phyloP scores from a whole-genome alignment of 2,329 filamentous ascomycete genomes.

The Ophiobolus disseminans region DNA sequence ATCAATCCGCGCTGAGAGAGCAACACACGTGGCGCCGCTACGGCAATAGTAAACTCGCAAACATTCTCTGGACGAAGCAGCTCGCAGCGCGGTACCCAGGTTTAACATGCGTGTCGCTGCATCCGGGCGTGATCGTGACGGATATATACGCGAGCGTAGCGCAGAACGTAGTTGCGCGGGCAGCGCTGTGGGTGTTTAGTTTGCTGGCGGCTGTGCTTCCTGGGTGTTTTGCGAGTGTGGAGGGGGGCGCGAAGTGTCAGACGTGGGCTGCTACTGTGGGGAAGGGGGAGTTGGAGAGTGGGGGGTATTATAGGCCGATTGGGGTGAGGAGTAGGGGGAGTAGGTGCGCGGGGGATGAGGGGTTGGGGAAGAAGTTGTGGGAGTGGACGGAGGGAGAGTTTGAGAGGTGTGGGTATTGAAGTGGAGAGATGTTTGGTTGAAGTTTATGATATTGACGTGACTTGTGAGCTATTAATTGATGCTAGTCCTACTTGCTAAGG shows the following conservation, averaged over 20 bases:
- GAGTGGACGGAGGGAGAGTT: constrained; percentile 49
- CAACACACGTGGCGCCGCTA: constrained; percentile 51
- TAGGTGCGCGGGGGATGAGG: constrained; percentile 34
- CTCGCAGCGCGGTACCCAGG: constrained; percentile 54
- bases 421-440: background rate
- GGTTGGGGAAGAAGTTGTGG: constrained; percentile 47
- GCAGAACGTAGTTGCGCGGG: constrained; percentile 32
- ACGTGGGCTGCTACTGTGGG: constrained; percentile 51
- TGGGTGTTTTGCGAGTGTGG: constrained; percentile 35
- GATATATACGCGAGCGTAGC: constrained; percentile 48
- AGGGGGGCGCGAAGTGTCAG: constrained; percentile 51
- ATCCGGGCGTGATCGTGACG: constrained; percentile 59
- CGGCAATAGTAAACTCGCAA: constrained; percentile 59
- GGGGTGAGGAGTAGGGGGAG: constrained; percentile 34
- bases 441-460: background rate
- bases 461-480: background rate
- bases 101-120: constrained; percentile 54
- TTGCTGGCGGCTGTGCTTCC: constrained; percentile 33
- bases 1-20: constrained; percentile 42
- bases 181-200: constrained; percentile 34
- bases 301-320: constrained; percentile 52
- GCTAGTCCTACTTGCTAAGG: background rate
- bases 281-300: constrained; percentile 48
- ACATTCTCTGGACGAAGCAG: constrained; percentile 55
- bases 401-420: constrained; percentile 39